A percentile compares a stretch with the other conserved stretches of the same genome.
Evolutionary conservation across 768 basidiomycete species (phyloP).

Genomic region (Dacryopinax spathularia): DNA sequence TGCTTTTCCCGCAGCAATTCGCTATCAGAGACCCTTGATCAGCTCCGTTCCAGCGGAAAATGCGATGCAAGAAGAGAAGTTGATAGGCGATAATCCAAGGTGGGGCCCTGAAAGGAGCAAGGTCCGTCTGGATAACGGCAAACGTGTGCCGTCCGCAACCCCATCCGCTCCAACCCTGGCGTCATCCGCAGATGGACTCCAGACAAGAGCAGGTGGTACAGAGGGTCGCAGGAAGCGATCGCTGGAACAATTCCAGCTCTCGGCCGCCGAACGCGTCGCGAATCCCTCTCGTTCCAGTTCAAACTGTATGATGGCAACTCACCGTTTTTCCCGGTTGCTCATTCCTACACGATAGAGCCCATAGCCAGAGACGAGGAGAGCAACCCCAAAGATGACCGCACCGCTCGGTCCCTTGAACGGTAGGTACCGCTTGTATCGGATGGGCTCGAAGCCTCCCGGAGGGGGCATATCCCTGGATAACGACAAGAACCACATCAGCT

Average conservation of each 20-base stretch:
- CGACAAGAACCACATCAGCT: not conserved
- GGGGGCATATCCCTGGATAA: conserved; percentile 83
- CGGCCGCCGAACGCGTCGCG: not conserved
- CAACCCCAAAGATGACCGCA: conserved; percentile 69
- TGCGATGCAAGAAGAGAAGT: not conserved
- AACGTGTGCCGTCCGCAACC: not conserved
- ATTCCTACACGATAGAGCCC: conserved; percentile 85
- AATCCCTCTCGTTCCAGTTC: conserved; percentile 1
- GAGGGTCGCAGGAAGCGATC: not conserved
- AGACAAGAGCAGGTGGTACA: not conserved
- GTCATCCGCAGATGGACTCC: not conserved
- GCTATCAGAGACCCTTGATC: conserved; percentile 32
- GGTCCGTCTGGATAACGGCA: not conserved
- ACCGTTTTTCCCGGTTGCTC: conserved; percentile 90
- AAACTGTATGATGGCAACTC: conserved; percentile 26
- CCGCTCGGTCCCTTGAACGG: conserved; percentile 80
- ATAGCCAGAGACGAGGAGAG: conserved; percentile 70
- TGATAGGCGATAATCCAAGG: not conserved
- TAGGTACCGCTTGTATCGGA: conserved; percentile 93
- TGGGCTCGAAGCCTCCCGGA: conserved; percentile 73
- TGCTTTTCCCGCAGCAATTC: conserved; percentile 85
- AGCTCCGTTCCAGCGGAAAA: not conserved
- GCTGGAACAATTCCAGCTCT: not conserved
- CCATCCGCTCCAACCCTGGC: not conserved
- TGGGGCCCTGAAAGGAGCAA: not conserved